A percentile compares a stretch with the other conserved stretches of the same genome.
phyloP scores from a whole-genome alignment of 2,329 filamentous ascomycete genomes.

The Clarireedia paspali region DNA sequence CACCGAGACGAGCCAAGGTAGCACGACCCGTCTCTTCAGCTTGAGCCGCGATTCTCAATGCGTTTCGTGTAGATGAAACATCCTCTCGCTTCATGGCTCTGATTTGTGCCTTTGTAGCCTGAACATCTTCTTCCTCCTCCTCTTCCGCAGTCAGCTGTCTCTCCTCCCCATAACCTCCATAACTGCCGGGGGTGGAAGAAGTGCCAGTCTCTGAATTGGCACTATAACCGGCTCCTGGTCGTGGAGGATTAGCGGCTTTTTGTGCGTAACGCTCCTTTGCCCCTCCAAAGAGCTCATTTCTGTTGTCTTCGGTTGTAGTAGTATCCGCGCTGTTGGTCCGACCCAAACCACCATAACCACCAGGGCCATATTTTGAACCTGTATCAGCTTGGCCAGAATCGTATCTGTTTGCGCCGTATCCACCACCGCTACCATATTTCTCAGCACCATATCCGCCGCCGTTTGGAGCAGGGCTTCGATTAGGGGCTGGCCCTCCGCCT shows the following conservation, averaged over 20 bases:
- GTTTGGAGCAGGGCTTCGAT: conserved; percentile 21
- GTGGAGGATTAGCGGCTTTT: conserved; percentile 19
- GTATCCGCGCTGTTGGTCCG: conserved; percentile 36
- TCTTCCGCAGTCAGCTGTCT: conserved; percentile 74
- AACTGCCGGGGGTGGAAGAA: conserved; percentile 22
- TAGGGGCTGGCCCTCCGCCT: conserved; percentile 12
- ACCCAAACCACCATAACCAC: conserved; percentile 55
- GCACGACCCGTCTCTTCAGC: conserved; percentile 63
- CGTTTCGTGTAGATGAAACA: conserved; percentile 63
- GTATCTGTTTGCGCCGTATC: conserved; percentile 48
- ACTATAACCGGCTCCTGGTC: conserved; percentile 23
- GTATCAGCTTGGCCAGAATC: conserved; percentile 32
- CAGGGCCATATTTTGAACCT: conserved; percentile 38
- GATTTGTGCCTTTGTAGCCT: conserved; percentile 67
- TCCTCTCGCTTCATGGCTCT: conserved; percentile 70
- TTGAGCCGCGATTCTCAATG: conserved; percentile 58
- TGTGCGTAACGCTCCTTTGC: conserved; percentile 30
- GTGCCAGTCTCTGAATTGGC: conserved; percentile 16
- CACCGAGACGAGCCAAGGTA: conserved; percentile 65
- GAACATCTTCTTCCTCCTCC: conserved; percentile 65
- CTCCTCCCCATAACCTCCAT: conserved; percentile 56
- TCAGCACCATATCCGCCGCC: conserved; percentile 45
- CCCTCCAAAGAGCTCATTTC: conserved; percentile 53
- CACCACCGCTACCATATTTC: conserved; percentile 42
- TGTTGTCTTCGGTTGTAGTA: conserved; percentile 40